Percentiles rank a stretch among this genome's conserved stretches.
Conservation (phyloP, 2,329 filamentous ascomycete genomes). For the Phialemonium atrogriseum region DNA sequence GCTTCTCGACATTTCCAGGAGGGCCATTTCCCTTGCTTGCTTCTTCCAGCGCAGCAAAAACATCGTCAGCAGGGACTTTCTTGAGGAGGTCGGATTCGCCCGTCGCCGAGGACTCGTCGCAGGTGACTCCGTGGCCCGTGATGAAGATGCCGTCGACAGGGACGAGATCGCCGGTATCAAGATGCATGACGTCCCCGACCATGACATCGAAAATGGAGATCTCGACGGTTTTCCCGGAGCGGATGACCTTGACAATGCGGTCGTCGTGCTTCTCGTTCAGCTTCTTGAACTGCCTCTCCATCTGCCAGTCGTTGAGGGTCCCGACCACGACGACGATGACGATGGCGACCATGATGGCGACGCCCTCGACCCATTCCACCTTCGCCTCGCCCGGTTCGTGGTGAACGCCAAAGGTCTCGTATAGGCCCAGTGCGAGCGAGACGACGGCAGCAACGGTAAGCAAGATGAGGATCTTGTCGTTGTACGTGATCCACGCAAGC, state of each 20-base stretch:
- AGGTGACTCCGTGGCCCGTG: conserved; percentile 39
- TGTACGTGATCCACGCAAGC: conserved; percentile 59
- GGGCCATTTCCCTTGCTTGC: conserved; percentile 35
- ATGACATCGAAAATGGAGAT: conserved; percentile 59
- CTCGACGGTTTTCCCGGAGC: conserved; percentile 55
- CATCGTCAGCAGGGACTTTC: conserved; percentile 54
- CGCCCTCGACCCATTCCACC: conserved; percentile 60
- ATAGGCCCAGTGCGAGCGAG: conserved; percentile 58
- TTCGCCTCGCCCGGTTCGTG: conserved; percentile 30
- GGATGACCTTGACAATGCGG: conserved; percentile 56
- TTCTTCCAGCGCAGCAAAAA: conserved; percentile 45
- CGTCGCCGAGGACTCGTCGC: conserved; percentile 64
- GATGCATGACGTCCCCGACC: conserved; percentile 61
- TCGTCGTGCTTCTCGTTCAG: conserved; percentile 56
- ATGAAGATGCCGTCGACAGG: conserved; percentile 65
- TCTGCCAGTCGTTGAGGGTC: conserved; percentile 59
- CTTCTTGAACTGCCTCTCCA: conserved; percentile 56
- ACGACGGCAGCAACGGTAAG: conserved; percentile 57
- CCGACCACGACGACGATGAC: conserved; percentile 56
- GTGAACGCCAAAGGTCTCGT: conserved; percentile 51
- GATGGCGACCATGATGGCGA: conserved; percentile 58
- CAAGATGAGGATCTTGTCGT: conserved; percentile 60
- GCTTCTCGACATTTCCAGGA: conserved; percentile 25
- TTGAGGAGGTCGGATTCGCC: conserved; percentile 66
- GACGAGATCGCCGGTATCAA: conserved; percentile 62